Evolutionary conservation across 768 basidiomycete species (phyloP), one percentile per base, ranked within the genome.

Genomic region (Mycena leptocephala): DNA sequence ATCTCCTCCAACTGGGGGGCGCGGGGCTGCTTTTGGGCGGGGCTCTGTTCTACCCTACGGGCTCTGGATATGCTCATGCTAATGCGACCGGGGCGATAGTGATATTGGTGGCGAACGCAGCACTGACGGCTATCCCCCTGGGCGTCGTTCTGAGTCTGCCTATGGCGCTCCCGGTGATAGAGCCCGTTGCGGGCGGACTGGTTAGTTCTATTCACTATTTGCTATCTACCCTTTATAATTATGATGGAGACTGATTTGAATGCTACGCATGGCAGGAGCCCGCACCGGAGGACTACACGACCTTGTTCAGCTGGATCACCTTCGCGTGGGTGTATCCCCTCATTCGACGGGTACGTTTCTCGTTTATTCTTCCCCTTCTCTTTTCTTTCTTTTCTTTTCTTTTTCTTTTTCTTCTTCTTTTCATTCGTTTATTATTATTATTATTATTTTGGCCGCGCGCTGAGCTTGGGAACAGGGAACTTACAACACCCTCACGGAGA

Each of bases 251-350:
- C n/a, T n/a, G n/a, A n/a, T n/a, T n/a, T n/a, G n/a, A n/a, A n/a
- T n/a, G n/a, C n/a, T n/a, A n/a, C n/a, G n/a, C n/a, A n/a, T n/a
- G n/a, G 32, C 56, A 59, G 56, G 32, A 59, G 26, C 33, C 56
- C 32, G 20, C 79, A 9, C 93, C 92, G 0, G 95, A 96, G 81
- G 95, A 96, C 79, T 95, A 95, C 79, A 92, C 93, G 0, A 86
- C 93, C 1, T 86, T 96, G 16, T 91, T 89, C 84, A 89, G 90
- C 41, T 95, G 95, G 95, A 84, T 91, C 0, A 91, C 93, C 0
- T 95, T 95, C 79, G 84, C 80, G 37, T 96, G 95, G 94, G 86
- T 95, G 33, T 88, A 90, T 61, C 94, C 93, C 1, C 87, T 95
- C 8, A 86, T 95, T 51, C 82, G 84, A 78, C 87, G 87, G 1